These are phyloP conservation scores for Gymnopilus dilepis DNA, from an alignment of 768 basidiomycete species.

Conservation along the genomic window DNA sequence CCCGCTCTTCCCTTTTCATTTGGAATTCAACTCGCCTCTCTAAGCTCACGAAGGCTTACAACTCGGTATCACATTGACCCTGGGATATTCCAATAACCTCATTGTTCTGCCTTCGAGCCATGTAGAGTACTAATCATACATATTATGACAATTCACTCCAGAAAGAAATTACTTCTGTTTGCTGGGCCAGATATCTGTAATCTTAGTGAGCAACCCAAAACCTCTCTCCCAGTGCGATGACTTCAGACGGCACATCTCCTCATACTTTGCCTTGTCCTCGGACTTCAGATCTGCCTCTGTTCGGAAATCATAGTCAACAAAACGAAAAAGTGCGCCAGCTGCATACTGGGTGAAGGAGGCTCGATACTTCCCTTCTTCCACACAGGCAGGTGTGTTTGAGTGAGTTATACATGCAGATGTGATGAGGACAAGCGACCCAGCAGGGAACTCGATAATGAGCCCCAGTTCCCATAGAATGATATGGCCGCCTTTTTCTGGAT, in stretches of 20 bases:
- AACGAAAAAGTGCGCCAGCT: constrained; percentile 31
- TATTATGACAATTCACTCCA: too few species aligned
- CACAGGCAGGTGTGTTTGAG: constrained; percentile 20
- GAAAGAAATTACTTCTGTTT: too few species aligned
- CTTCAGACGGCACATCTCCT: too few species aligned
- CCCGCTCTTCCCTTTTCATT: too few species aligned
- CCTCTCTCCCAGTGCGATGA: too few species aligned
- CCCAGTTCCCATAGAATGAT: constrained; percentile 30
- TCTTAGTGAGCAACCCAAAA: too few species aligned
- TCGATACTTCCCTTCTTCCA: constrained; percentile 21
- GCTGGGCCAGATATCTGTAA: too few species aligned
- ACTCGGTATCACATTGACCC: background rate
- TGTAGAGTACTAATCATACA: too few species aligned
- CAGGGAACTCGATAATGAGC: constrained; percentile 25
- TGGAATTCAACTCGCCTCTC: too few species aligned
- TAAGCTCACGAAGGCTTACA: background rate
- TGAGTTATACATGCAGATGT: constrained; percentile 28
- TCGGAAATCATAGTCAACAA: constrained; percentile 26
- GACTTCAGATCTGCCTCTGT: too few species aligned
- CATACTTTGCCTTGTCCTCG: too few species aligned
- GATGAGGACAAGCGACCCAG: background rate
- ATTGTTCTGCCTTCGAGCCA: too few species aligned
- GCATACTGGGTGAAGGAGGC: constrained; percentile 34
- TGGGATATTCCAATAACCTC: constrained; percentile 14
- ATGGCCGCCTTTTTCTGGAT: constrained; percentile 31